Conservation (phyloP, 345 rosid genomes). For the Triadica sebifera region DNA sequence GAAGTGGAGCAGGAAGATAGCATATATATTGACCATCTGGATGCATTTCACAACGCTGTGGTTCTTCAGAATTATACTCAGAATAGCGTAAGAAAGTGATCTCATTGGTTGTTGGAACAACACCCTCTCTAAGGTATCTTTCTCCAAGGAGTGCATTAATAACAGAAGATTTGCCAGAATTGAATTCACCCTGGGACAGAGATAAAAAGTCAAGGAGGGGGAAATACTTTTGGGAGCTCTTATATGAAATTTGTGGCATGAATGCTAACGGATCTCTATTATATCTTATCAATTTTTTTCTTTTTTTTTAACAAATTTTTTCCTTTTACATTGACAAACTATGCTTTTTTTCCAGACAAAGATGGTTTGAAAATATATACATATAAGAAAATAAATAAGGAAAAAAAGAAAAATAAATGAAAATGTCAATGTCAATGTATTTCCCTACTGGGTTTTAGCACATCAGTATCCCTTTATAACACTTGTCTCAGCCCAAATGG, state of each 20-base stretch:
- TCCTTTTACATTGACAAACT: neutral
- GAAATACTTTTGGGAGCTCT: constrained; percentile 5
- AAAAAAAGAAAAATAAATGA: too few species aligned
- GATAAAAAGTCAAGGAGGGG: constrained; percentile 14
- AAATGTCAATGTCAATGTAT: neutral
- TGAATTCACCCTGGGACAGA: constrained; percentile 77
- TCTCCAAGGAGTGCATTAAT: constrained; percentile 93
- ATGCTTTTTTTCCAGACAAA: neutral
- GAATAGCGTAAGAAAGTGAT: constrained; percentile 83
- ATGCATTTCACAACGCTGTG: constrained; percentile 75
- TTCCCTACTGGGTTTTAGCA: neutral
- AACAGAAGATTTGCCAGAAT: constrained; percentile 93
- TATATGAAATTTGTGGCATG: constrained; percentile 9
- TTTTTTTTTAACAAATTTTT: too few species aligned
- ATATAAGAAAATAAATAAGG: neutral
- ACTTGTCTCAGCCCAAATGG: neutral
- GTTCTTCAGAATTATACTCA: constrained; percentile 52
- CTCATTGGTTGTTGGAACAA: constrained; percentile 93
- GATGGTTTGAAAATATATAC: neutral
- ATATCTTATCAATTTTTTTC: neutral
- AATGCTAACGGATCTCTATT: constrained; percentile 3
- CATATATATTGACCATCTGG: constrained; percentile 89
- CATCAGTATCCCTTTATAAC: neutral
- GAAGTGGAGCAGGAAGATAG: constrained; percentile 88
- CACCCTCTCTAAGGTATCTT: constrained; percentile 85